Evolutionary conservation across 805 yeast genomes (phyloP).

Genomic region (Limtongia smithiae): DNA sequence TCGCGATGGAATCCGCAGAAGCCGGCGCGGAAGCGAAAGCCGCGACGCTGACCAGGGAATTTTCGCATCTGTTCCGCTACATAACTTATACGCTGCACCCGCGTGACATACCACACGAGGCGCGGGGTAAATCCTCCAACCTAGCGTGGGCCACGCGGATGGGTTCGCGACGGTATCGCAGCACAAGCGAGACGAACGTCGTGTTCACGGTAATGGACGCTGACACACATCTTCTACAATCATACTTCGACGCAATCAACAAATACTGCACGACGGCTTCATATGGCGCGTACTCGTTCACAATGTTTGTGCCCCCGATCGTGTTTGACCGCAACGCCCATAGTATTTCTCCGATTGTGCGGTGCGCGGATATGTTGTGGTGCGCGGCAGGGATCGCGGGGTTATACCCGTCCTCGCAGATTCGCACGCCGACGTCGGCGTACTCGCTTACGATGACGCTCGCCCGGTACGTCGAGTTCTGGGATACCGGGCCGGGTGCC

Average conservation of each 20-base stretch:
- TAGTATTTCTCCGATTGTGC: constrained; percentile 23
- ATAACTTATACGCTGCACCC: constrained; percentile 26
- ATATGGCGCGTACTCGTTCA: not conserved
- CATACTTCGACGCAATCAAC: constrained; percentile 21
- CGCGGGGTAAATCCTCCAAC: constrained; percentile 30
- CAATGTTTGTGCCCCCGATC: constrained; percentile 27
- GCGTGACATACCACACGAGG: constrained; percentile 19
- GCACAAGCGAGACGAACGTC: not conserved
- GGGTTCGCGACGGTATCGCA: constrained; percentile 7
- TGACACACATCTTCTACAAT: constrained; percentile 26
- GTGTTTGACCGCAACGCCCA: constrained; percentile 30
- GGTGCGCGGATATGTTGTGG: constrained; percentile 31
- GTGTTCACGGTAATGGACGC: constrained; percentile 30
- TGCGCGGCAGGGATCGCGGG: constrained; percentile 29
- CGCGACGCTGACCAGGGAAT: constrained; percentile 6
- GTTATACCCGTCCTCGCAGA: constrained; percentile 19
- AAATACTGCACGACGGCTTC: constrained; percentile 3
- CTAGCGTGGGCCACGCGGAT: constrained; percentile 29
- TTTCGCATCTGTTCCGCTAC: constrained; percentile 11
- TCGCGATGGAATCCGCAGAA: constrained; percentile 27
- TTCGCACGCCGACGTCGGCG: constrained; percentile 28
- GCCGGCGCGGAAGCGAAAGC: constrained; percentile 16
- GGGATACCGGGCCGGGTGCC: constrained; percentile 30
- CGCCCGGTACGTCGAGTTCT: constrained; percentile 26
- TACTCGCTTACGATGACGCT: constrained; percentile 26